Evolutionary conservation across 2,329 filamentous ascomycete species (phyloP).

Genomic region (Aspergillus thermomutatus): DNA sequence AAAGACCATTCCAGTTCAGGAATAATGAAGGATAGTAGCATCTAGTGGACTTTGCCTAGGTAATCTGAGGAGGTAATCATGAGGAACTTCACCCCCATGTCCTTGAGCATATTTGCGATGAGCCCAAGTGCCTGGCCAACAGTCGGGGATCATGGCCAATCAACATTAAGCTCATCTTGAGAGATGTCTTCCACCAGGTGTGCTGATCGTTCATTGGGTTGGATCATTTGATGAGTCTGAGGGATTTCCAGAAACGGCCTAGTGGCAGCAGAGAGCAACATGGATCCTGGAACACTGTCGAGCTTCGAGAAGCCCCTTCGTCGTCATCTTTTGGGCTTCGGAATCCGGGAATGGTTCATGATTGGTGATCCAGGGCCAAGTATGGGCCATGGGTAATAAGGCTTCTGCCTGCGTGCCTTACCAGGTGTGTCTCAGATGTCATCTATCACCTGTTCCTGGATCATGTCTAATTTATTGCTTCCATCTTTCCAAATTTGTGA

Average conservation of each 20-base stretch:
- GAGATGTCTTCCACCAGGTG: too few species aligned
- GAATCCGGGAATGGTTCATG: not conserved
- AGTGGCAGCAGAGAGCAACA: slow-evolving; percentile 10
- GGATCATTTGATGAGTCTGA: not conserved
- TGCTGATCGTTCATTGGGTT: not conserved
- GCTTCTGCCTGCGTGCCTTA: not conserved
- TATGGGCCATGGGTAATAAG: not conserved
- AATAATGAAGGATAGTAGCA: too few species aligned
- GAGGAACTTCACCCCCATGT: not conserved
- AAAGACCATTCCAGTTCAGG: too few species aligned
- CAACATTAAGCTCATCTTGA: not conserved
- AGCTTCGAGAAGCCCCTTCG: slow-evolving; percentile 20
- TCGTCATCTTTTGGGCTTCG: slow-evolving; percentile 16
- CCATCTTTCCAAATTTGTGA: too few species aligned
- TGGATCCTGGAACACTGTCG: slow-evolving; percentile 14
- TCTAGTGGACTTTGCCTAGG: too few species aligned
- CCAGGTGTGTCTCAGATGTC: not conserved
- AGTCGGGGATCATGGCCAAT: not conserved
- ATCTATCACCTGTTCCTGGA: not conserved
- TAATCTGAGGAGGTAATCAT: too few species aligned
- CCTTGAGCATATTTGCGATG: not conserved
- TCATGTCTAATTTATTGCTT: too few species aligned
- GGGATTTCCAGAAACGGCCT: slow-evolving; percentile 1
- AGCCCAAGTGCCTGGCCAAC: not conserved
- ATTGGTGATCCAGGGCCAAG: not conserved